Base-by-base conservation (phyloP, 2,329 filamentous ascomycete species). In the Cercospora canescens region DNA sequence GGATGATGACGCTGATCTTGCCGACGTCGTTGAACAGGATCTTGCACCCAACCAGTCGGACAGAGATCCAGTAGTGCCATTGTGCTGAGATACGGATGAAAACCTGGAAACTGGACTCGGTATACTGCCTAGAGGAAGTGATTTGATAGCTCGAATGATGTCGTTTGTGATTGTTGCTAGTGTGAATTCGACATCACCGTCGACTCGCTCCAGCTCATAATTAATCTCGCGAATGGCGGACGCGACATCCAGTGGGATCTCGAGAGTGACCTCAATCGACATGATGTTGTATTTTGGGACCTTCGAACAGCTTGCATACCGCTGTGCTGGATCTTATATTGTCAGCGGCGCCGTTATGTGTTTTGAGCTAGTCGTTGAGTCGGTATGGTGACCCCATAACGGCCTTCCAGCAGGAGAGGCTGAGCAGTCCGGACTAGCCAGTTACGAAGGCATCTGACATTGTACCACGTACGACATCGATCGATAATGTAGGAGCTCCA, bases 81-180 rank as follows among this genome's bases (percentile, higher is more conserved):
- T 62, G 4, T 62, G 18, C 12, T 39, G 48, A 18, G 60, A 62
- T 1, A 48, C 24, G 26, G 60, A 55, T 3, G 60, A 55, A 26
- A 62, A 55, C 32, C 60, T 48, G 16, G 48, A 54, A 2, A 21
- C 8, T 5, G 60, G 60, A 18, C 48, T 32, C 14, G 48, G 28
- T 24, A 64, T 30, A 54, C 54, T 59, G 55, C 56, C 58, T 34
- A 63, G 60, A 16, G 65, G 62, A 2, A 69, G 61, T 1, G 52
- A 45, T 14, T 67, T 66, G 18, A 69, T 39, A 18, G 67, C 67
- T 37, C 61, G 60, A 30, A 69, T 69, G 37, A 69, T 64, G 5
- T 57, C 58, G 26, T 50, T 56, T 16, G 63, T 63, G 63, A 69
- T 64, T 18, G 58, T 63, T 30, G 63, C 57, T 6, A 69, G 58